Evolutionary conservation across 306 rosid genomes (phyloP).

Genomic region (Ochetophila trinervis): DNA sequence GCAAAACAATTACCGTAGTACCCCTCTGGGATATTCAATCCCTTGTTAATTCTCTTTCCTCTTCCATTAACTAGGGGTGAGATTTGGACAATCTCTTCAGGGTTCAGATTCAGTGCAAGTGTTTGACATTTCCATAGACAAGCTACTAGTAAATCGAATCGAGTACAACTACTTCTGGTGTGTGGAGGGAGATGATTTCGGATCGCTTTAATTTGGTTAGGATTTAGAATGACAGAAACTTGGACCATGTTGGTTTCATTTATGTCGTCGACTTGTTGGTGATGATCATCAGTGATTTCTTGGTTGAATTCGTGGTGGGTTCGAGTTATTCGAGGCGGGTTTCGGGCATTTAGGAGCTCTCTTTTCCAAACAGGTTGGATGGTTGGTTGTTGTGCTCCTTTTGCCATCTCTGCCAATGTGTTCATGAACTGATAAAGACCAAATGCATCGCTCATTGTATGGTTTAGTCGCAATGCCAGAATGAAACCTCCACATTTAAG

Average conservation of each 20-base stretch:
- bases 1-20: conserved; percentile 33
- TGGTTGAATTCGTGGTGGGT: conserved; percentile 19
- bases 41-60: background rate
- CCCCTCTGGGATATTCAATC: conserved; percentile 6
- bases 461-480: conserved; percentile 32
- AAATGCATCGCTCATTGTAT: conserved; percentile 19
- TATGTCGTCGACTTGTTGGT: too few species aligned
- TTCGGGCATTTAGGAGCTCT: conserved; percentile 27
- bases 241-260: background rate
- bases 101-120: background rate
- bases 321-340: conserved; percentile 26
- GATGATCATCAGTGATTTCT: background rate
- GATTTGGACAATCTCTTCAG: background rate
- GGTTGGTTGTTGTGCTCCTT: conserved; percentile 12
- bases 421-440: conserved; percentile 20
- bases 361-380: conserved; percentile 27
- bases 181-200: background rate
- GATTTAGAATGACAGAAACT: background rate
- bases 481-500: conserved; percentile 38
- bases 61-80: background rate
- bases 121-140: conserved; percentile 21
- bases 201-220: background rate
- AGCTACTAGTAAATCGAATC: conserved; percentile 12
- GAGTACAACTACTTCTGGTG: background rate
- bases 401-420: conserved; percentile 27